These are phyloP conservation scores for Poa pratensis DNA, from an alignment of 176 grass and related monocot genomes.

Conservation along the genomic window DNA sequence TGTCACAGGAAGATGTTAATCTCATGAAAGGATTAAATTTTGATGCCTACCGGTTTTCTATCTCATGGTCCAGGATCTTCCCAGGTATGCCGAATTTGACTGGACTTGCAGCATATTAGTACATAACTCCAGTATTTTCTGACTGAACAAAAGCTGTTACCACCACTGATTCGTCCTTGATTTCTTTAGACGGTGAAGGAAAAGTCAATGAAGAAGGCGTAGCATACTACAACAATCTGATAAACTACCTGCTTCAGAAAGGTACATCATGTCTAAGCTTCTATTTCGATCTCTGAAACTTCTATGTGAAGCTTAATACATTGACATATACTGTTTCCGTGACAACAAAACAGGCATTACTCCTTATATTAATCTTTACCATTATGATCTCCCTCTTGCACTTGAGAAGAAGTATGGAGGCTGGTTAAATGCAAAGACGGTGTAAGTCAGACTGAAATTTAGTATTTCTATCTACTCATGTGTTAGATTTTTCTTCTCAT, in stretches of 20 bases:
- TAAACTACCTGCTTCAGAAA: slow-evolving; percentile 70
- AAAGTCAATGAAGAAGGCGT: slow-evolving; percentile 67
- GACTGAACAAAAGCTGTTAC: background rate
- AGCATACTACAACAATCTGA: slow-evolving; percentile 77
- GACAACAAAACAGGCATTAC: slow-evolving; percentile 50
- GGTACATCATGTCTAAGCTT: slow-evolving; percentile 17
- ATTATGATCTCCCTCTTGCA: slow-evolving; percentile 68
- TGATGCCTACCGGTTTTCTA: slow-evolving; percentile 74
- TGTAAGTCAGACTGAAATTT: slow-evolving; percentile 50
- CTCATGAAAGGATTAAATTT: slow-evolving; percentile 69
- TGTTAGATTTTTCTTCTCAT: background rate
- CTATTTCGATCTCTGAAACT: background rate
- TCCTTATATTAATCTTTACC: slow-evolving; percentile 70
- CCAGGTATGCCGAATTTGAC: slow-evolving; percentile 34
- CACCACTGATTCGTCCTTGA: slow-evolving; percentile 17
- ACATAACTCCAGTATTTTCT: background rate
- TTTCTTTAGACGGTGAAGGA: slow-evolving; percentile 60
- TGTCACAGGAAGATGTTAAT: slow-evolving; percentile 58
- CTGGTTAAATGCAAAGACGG: slow-evolving; percentile 58
- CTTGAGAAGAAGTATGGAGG: slow-evolving; percentile 77
- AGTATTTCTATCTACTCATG: slow-evolving; percentile 20
- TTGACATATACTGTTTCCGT: slow-evolving; percentile 15
- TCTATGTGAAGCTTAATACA: slow-evolving; percentile 24
- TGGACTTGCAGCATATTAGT: background rate
- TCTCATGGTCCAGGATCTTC: slow-evolving; percentile 83